Evolutionary conservation across 371 early-diverging fungal species (phyloP), one percentile per base, ranked within the genome.

Genomic region (Phascolomyces articulosus): DNA sequence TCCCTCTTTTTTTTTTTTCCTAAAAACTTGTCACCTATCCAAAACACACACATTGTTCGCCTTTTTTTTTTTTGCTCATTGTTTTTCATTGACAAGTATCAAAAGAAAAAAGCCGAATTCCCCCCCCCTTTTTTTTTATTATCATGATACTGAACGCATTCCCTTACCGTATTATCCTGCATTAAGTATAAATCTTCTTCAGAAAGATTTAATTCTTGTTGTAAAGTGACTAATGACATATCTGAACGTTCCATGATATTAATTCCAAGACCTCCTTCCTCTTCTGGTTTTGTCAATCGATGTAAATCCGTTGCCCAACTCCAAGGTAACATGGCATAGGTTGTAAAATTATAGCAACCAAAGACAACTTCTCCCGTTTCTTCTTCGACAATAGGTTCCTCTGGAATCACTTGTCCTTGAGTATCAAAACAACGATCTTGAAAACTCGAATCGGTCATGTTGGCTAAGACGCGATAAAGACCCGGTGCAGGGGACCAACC

Each of bases 401-500:
- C 60, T 6, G 29, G 54, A 31, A 63, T 38, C 2, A 63, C 56
- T 4, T 63, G 63, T 26, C 64, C 72, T 16, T 65, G 48, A 38
- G 27, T n/a, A 29, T 67, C 68, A 63, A 63, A 72, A 26, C 72
- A 72, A 15, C 41, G 44, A 34, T 65, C 66, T 51, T 72, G 72
- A 11, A 60, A 68, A 18, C 24, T 10, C 18, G 60, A 40, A 40
- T 72, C 68, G 9, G 74, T 74, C 70, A 70, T 70, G 58, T 67
- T 64, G 38, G 66, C 68, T 29, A 69, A 38, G 10, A 70, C 66
- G 21, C 47, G 15, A 44, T 70, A 68, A 11, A 74, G 58, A 10
- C 60, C 60, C 2, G 70, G 68, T 6, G 64, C 68, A 54, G 74
- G 74, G 0, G 72, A 74, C 78, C 82, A 81, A 27, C 75, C 77